phyloP scores from a whole-genome alignment of 345 rosid species.

The Aquilaria sinensis region DNA sequence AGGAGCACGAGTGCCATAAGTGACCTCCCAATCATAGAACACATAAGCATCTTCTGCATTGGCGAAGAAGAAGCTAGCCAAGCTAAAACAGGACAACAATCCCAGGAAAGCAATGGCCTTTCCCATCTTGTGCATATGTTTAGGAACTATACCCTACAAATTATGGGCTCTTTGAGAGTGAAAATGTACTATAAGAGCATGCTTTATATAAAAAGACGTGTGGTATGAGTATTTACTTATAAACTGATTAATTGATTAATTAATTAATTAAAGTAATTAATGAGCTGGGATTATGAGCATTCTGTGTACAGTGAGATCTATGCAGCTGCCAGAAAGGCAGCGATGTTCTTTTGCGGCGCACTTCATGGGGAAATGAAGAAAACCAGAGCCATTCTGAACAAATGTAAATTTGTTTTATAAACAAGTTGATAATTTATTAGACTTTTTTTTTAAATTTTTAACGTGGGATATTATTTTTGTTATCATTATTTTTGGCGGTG shows the following conservation, averaged over 20 bases:
- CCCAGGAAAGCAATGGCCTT: constrained; percentile 2
- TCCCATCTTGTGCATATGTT: background rate
- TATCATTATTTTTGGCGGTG: background rate
- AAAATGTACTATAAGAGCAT: no score
- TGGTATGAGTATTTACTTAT: no score
- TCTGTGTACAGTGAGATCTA: constrained; percentile 13
- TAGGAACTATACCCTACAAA: no score
- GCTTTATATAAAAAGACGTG: no score
- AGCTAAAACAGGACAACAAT: constrained; percentile 6
- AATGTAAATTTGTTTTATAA: background rate
- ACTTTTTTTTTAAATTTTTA: constrained; percentile 1
- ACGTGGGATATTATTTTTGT: no score
- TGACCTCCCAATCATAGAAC: constrained; percentile 8
- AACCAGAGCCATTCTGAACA: constrained; percentile 1
- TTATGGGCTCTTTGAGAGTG: no score
- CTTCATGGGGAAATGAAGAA: constrained; percentile 28
- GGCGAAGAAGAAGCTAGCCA: background rate
- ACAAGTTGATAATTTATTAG: constrained; percentile 16
- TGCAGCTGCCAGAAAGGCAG: constrained; percentile 7
- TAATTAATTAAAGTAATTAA: no score
- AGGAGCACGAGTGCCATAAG: constrained; percentile 7
- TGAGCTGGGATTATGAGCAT: constrained; percentile 6
- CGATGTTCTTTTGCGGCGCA: constrained; percentile 41
- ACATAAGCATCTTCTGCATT: constrained; percentile 11
- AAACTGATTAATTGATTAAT: no score